Base-by-base conservation (phyloP, 495 filamentous ascomycete genomes). In the Amphirosellinia nigrospora region DNA sequence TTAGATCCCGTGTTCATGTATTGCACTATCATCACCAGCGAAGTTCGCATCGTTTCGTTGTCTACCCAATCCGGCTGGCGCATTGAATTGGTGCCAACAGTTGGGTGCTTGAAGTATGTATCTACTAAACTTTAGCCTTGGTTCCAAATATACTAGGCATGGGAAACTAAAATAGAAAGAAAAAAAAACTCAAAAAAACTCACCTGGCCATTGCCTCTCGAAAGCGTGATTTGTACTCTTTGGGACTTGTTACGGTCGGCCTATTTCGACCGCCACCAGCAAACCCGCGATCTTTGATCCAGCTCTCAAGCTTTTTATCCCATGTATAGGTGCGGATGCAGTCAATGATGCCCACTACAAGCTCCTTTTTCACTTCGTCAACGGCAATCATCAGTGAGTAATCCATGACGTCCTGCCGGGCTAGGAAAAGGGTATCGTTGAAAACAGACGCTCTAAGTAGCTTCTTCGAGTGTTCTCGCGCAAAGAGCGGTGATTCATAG, bases 331-430 rank as follows among this genome's bases (percentile, higher is more conserved):
- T 99, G 46, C 96, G 89, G 71, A 99, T 98, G 78, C 94, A 98
- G 76, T 99, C 96, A 73, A 99, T 98, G 73, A 99, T 97, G 4
- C 96, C 96, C 19, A 99, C 94, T 7, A 97, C 91, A 43, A 99
- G 86, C 82, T 99, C 96, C 70, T 93, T 93, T 50, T 89, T 86
- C 46, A 84, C 84, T 74, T 99, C 96, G 74, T 98, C 94, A 55
- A 99, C 94, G 21, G 96, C 96, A 55, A 98, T 93, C 96, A 99
- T 99, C 41, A 99, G 85, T 26, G 92, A 95, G 81, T 99, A 99
- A 79, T 99, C 96, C 96, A 99, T 99, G 59, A 99, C 96, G 72
- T 98, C 92, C 76, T 97, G 94, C 45, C 92, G 87, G 15, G 91
- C 91, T 30, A 98, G 80, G 82, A 97, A 99, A 21, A 98, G 84